phyloP scores from a whole-genome alignment of 2,329 filamentous ascomycete species.

The Diaporthe nobilis region DNA sequence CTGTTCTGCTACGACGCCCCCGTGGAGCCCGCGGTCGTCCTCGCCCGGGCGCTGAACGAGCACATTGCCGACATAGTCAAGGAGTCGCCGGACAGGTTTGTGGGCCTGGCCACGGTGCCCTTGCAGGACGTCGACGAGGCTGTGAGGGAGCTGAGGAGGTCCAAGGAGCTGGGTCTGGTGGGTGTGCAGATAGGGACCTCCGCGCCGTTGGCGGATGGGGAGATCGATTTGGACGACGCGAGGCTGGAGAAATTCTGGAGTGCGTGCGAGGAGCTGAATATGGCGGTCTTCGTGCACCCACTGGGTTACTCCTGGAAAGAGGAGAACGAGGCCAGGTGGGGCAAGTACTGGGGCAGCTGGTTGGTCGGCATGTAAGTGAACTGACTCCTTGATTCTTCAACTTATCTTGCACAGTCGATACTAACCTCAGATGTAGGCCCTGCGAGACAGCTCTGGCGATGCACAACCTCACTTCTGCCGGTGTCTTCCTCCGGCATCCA shows the following conservation, averaged over 20 bases:
- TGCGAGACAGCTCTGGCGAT: constrained; percentile 53
- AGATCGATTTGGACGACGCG: constrained; percentile 50
- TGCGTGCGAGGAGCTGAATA: constrained; percentile 50
- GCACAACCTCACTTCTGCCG: constrained; percentile 50
- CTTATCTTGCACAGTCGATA: neutral
- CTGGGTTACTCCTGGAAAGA: constrained; percentile 52
- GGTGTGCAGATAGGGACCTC: constrained; percentile 54
- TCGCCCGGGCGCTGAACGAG: constrained; percentile 52
- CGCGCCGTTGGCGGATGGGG: constrained; percentile 43
- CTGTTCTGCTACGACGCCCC: constrained; percentile 55
- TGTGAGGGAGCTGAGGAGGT: constrained; percentile 49
- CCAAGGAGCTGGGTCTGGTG: constrained; percentile 46
- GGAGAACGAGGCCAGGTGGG: constrained; percentile 52
- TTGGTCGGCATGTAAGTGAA: constrained; percentile 51
- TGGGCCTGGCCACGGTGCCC: constrained; percentile 52
- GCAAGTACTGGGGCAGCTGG: constrained; percentile 52
- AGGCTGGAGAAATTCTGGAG: constrained; percentile 50
- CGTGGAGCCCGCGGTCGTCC: constrained; percentile 46
- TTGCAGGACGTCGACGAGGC: constrained; percentile 50
- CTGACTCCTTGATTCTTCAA: neutral
- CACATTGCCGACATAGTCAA: constrained; percentile 49
- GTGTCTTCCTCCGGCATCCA: constrained; percentile 50
- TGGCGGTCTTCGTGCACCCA: constrained; percentile 53
- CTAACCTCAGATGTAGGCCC: constrained; percentile 41
- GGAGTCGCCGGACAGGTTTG: constrained; percentile 48